Base-by-base conservation (phyloP, 352 stramenopile genomes). In the Blastocystis sp. region DNA sequence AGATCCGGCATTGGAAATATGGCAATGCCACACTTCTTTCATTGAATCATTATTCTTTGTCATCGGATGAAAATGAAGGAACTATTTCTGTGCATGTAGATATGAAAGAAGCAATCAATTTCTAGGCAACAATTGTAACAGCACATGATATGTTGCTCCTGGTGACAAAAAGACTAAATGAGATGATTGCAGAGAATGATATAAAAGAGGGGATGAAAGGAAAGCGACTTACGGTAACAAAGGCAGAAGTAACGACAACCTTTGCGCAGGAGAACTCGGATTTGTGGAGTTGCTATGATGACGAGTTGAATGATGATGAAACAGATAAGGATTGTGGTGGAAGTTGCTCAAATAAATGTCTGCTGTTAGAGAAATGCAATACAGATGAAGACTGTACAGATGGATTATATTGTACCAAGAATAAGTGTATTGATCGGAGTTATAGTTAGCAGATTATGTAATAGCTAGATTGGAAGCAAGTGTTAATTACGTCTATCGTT, bases 381-480 rank as follows among this genome's bases (percentile, higher is more conserved):
- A 66, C 9, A 0, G 23, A 84, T n/a, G 1, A 7, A 43, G 73
- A 84, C n/a, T 84, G 73, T n/a, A 55, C 68, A 5, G 39, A 47
- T 15, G 73, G 73, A 37, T 15, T 84, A 11, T 84, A 66, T 29
- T 84, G 73, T 43, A 84, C 73, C 3, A 84, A 68, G 53, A 64
- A 64, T 23, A 84, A 84, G 73, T 84, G 73, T 69, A 43, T 84
- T 69, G 73, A 84, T 37, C 45, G 73, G 50, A 84, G 73, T 84
- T 37, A 11, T 23, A 7, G 3, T 68, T 23, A 2, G 56, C 26
- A 5, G 34, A 23, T 13, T 20, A 5, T 23, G 8, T 84, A 4
- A 68, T 53, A 9, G 0, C 29, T 84, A 84, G 73, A 84, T 26
- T 84, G 73, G 73, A 84, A 84, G 73, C 73, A 84, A 47, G 73